Base-by-base conservation (phyloP, 176 grass and related monocot species). In the Ananas comosus region DNA sequence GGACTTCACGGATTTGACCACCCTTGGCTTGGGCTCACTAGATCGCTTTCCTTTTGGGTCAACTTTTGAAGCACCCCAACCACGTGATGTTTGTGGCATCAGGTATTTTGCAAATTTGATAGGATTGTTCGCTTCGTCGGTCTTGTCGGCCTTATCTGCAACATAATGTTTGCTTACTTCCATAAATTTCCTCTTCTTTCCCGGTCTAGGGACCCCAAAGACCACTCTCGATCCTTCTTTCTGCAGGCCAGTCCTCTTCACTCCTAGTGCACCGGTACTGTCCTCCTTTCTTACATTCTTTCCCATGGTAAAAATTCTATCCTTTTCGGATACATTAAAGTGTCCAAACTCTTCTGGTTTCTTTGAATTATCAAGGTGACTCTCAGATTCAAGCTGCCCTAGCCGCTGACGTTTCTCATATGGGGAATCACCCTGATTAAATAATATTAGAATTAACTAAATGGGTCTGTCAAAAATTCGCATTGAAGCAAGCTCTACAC, bases 151-250 rank as follows among this genome's bases (percentile, higher is more conserved):
- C 57, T 91, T 83, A 19, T 81, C 94, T 72, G 75, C 72, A 64
- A 79, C 79, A 63, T 92, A 99, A 65, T 91, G 90, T 80, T 94
- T 99, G 83, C 95, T 99, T 27, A 99, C 90, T 72, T 99, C 95
- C 95, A 99, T 99, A 78, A 93, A 99, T 67, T 99, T 99, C 58
- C 84, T 87, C 70, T 84, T 99, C 78, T 94, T 99, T 74, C 95
- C 95, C 81, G 88, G 95, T 83, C 80, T 99, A 66, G 95, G 95
- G 66, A 99, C 85, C 83, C 95, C 95, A 57, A 85, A 87, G 13
- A 99, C 83, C 23, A 99, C 95, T 63, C 83, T 91, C 51, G 95
- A 94, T 70, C 95, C 87, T 88, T 91, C 95, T 57, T 94, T 99
- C 70, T 91, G 87, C 49, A 92, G 76, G 53, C 94, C 89, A 70